Percentiles rank a stretch among this genome's conserved stretches.
phyloP scores from a whole-genome alignment of 768 basidiomycete genomes.

The Sarcodon aspratus region DNA sequence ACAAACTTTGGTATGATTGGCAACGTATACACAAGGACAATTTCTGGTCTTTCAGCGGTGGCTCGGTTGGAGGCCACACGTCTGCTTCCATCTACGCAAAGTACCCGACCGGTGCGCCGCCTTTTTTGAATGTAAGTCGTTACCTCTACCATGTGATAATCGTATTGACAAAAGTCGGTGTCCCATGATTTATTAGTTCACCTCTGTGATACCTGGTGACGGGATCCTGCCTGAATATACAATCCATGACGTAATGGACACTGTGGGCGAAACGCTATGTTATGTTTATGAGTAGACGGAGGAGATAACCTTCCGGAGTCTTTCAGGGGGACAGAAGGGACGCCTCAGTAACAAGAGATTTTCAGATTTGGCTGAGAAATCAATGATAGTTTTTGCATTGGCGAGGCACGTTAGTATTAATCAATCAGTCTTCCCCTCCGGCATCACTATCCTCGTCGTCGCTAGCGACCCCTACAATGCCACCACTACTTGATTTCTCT shows the following conservation, averaged over 20 bases:
- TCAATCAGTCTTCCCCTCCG: constrained; percentile 25
- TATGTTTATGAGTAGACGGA: neutral
- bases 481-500: constrained; percentile 55
- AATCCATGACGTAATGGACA: neutral
- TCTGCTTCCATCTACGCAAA: neutral
- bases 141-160: neutral
- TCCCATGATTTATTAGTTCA: neutral
- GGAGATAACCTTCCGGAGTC: neutral
- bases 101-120: constrained; percentile 16
- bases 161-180: no score
- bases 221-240: neutral
- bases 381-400: no score
- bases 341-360: no score
- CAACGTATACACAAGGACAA: constrained; percentile 15
- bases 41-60: constrained; percentile 18
- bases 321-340: neutral
- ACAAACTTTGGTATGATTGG: constrained; percentile 27
- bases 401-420: no score
- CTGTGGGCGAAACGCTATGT: neutral
- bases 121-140: constrained; percentile 11
- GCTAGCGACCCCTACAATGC: constrained; percentile 59
- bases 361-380: no score
- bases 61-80: constrained; percentile 9
- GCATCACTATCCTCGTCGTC: constrained; percentile 55
- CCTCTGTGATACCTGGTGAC: neutral